A percentile compares a stretch with the other conserved stretches of the same genome.
phyloP scores from a whole-genome alignment of 371 early-diverging fungal species.

The Haplosporangium sp. region DNA sequence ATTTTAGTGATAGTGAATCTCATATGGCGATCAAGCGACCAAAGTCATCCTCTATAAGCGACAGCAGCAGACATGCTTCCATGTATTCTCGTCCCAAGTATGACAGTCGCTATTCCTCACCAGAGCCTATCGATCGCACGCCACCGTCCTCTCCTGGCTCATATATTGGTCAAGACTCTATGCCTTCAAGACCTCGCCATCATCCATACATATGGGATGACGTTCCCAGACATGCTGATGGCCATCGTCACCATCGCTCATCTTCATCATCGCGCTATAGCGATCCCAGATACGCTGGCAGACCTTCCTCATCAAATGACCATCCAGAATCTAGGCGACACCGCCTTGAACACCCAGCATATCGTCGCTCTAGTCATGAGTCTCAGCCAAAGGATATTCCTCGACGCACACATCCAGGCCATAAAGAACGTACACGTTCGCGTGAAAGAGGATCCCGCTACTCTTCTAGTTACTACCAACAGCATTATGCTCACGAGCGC shows the following conservation, averaged over 20 bases:
- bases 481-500: neutral
- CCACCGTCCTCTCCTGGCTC: too few species aligned
- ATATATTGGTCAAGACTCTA: too few species aligned
- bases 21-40: too few species aligned
- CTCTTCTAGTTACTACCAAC: neutral
- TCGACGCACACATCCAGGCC: neutral
- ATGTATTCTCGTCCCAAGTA: too few species aligned
- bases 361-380: too few species aligned
- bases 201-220: neutral
- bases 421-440: neutral
- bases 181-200: too few species aligned
- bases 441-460: neutral
- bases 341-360: neutral
- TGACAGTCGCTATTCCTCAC: too few species aligned
- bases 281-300: neutral
- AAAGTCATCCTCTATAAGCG: too few species aligned
- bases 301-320: neutral
- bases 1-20: slow-evolving; percentile 33
- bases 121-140: too few species aligned
- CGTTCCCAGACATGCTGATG: neutral
- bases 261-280: slow-evolving; percentile 2
- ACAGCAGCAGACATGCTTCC: neutral
- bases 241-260: too few species aligned
- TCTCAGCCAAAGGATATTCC: neutral
- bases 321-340: neutral